Evolutionary conservation across 495 filamentous ascomycete genomes (phyloP).

Genomic region (Tuber aestivum): DNA sequence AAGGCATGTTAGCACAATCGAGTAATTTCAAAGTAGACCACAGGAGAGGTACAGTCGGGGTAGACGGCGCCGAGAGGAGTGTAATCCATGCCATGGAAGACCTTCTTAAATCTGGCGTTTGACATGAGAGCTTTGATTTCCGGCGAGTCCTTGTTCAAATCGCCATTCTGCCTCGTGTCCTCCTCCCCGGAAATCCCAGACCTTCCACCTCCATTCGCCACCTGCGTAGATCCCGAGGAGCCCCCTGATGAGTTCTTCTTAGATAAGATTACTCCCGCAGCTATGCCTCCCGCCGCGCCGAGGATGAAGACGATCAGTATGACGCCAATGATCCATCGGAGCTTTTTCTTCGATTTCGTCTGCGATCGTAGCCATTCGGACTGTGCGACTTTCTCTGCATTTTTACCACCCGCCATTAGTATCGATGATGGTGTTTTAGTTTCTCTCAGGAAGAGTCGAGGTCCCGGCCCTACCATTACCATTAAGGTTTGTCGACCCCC

Average conservation of each 20-base stretch:
- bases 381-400: slow-evolving; percentile 30
- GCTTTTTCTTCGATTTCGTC: slow-evolving; percentile 59
- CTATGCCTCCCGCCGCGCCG: slow-evolving; percentile 69
- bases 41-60: slow-evolving; percentile 57
- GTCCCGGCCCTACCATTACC: slow-evolving; percentile 16
- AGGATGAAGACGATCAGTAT: slow-evolving; percentile 59
- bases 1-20: background rate
- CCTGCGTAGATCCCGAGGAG: slow-evolving; percentile 8
- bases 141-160: slow-evolving; percentile 63
- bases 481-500: slow-evolving; percentile 10
- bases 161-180: slow-evolving; percentile 55
- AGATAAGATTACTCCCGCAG: slow-evolving; percentile 62
- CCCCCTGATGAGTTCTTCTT: slow-evolving; percentile 38
- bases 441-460: background rate
- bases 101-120: slow-evolving; percentile 76
- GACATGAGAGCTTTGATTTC: slow-evolving; percentile 78
- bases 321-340: slow-evolving; percentile 61
- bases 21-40: background rate
- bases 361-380: slow-evolving; percentile 55
- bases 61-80: slow-evolving; percentile 88
- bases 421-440: background rate
- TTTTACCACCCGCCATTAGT: background rate
- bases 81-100: slow-evolving; percentile 96
- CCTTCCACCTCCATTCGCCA: slow-evolving; percentile 30
- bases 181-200: slow-evolving; percentile 37